Base-by-base conservation (phyloP, 441 rosid species). In the Populus hybrid region DNA sequence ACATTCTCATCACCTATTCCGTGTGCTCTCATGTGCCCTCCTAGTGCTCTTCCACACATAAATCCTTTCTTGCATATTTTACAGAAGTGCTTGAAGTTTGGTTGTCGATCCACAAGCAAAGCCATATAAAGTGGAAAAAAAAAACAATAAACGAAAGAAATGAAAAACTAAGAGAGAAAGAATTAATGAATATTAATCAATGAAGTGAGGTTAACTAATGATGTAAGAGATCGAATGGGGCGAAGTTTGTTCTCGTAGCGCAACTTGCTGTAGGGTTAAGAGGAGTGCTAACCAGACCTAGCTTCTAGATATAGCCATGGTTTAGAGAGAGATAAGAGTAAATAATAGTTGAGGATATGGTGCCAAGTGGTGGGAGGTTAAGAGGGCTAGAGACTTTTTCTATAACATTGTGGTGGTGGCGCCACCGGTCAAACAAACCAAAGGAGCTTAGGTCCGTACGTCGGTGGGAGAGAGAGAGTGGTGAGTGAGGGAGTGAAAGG, bases 11-110 rank as follows among this genome's bases (percentile, higher is more conserved):
- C 86, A 1, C 91, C 91, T 7, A 90, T 86, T 14, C 96, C 96
- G 50, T 91, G 96, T 0, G 96, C 92, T 81, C 94, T 85, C 96
- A 91, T 90, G 76, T 92, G 96, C 23, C 96, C 96, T 0, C 96
- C 96, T 1, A 92, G 78, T 8, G 92, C 94, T 66, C 94, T 85
- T 9, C 96, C 96, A 14, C 91, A 90, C 64, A 83, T 85, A 70
- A 90, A 90, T 8, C 94, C 93, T 80, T 88, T 90, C 83, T 90
- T 90, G 85, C 96, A 92, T 35, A 90, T 90, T 67, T 87, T 89
- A 75, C 96, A 92, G 10, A 83, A 90, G 76, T 90, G 86, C 79
- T 90, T 92, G 54, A 81, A 86, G 78, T 76, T 80, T 3, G 87
- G 63, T 69, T 80, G 87, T 40, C 72, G 89, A 80, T 90, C 90